Conservation (phyloP, 805 yeast genomes). For the Sporopachydermia lactativora region DNA sequence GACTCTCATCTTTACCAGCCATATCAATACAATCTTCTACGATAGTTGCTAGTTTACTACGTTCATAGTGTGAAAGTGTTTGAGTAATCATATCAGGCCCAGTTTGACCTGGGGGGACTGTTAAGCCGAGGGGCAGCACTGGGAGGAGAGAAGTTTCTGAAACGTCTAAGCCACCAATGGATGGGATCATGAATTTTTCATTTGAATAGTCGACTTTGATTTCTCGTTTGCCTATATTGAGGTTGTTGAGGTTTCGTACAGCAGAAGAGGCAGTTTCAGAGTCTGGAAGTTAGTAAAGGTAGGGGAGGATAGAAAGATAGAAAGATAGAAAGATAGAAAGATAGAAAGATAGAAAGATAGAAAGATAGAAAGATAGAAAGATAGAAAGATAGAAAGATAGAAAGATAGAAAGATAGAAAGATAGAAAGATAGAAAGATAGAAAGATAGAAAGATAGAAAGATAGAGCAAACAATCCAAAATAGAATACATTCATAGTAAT, state of each 20-base stretch:
- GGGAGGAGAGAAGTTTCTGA: conserved; percentile 19
- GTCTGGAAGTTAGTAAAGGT: no score
- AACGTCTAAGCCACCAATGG: conserved; percentile 3
- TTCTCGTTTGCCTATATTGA: conserved; percentile 54
- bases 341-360: no score
- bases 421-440: no score
- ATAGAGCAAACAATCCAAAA: no score
- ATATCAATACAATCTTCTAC: conserved; percentile 45
- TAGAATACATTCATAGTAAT: no score
- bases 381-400: no score
- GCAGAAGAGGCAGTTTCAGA: conserved; percentile 83
- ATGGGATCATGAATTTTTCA: conserved; percentile 26
- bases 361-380: no score
- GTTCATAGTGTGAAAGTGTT: conserved; percentile 33
- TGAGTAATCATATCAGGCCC: conserved; percentile 31
- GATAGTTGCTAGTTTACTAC: conserved; percentile 30
- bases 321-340: no score
- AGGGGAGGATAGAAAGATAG: no score
- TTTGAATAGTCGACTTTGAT: conserved; percentile 65
- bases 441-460: no score
- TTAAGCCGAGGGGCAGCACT: conserved; percentile 41
- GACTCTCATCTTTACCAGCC: conserved; percentile 39
- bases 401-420: no score
- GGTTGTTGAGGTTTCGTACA: conserved; percentile 73
- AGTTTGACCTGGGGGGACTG: conserved; percentile 21